These are phyloP conservation scores for Microthyrium microscopicum DNA, from an alignment of 2,329 filamentous ascomycete genomes.

Conservation along the genomic window DNA sequence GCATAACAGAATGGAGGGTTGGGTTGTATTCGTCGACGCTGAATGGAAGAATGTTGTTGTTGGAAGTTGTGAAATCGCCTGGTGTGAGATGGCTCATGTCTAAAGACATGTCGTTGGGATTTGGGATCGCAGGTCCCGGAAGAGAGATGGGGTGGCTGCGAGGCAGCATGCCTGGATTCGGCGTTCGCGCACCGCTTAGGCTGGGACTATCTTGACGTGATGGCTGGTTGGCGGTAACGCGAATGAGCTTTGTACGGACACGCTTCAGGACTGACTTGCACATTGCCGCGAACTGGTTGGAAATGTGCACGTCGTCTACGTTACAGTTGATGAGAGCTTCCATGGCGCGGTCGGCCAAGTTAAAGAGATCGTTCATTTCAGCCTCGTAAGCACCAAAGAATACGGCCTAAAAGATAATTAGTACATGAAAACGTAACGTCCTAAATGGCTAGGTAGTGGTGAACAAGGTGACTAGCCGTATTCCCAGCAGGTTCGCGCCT, in stretches of 20 bases:
- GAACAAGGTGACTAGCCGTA: too few species aligned
- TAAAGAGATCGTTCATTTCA: slow-evolving; percentile 60
- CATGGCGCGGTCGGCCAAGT: slow-evolving; percentile 58
- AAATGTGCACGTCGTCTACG: slow-evolving; percentile 71
- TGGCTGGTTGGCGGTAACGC: slow-evolving; percentile 34
- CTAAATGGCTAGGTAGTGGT: neutral
- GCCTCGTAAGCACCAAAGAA: slow-evolving; percentile 63
- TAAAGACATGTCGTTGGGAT: neutral
- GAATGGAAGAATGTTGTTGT: neutral
- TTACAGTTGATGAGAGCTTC: slow-evolving; percentile 60
- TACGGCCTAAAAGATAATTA: slow-evolving; percentile 40
- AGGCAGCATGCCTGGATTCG: neutral
- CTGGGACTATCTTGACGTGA: slow-evolving; percentile 21
- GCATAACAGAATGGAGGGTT: slow-evolving; percentile 27
- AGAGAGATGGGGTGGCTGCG: neutral
- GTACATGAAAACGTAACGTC: neutral
- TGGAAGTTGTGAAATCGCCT: neutral
- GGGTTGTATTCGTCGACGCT: neutral
- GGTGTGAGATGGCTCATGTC: neutral
- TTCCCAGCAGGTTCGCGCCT: neutral
- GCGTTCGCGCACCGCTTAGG: neutral
- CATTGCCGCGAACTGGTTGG: slow-evolving; percentile 68
- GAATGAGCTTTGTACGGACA: slow-evolving; percentile 53
- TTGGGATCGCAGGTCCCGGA: neutral
- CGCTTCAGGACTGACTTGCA: slow-evolving; percentile 63